Base-by-base conservation (phyloP, 73 alveolate species). In the Blepharisma japonicum region DNA sequence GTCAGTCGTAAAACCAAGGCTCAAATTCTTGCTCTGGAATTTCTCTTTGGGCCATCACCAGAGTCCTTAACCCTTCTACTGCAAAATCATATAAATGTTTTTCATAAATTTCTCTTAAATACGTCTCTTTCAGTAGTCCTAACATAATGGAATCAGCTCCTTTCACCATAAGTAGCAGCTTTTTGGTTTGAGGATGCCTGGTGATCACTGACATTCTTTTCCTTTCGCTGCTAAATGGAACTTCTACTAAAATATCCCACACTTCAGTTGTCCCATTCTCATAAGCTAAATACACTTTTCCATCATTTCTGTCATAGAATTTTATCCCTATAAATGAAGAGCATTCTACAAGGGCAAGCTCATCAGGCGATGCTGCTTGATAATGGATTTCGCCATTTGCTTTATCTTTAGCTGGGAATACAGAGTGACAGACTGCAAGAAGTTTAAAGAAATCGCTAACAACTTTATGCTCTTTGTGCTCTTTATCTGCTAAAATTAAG, bases 361-460 rank as follows among this genome's bases (percentile, higher is more conserved):
- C 98, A 68, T 93, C 97, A 55, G 99, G 97, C 38, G 91, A 82
- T 70, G 95, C 84, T 0, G 98, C 98, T 79, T 93, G 91, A 77
- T 80, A 79, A 76, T 56, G 72, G 47, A 79, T 71, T 66, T 71
- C 93, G 23, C 77, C 82, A 49, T 46, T 48, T 38, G 56, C 78
- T 81, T 56, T 77, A 47, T 81, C 86, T n/a, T 55, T 61, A 68
- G 71, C 61, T 6, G 89, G 94, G 76, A 84, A 76, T 71, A 92
- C 97, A 21, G 96, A 87, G 84, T 94, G 97, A 55, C 98, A 94
- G 55, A 83, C 89, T 20, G 97, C 94, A 79, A 92, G 56, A 42
- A 90, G 55, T 32, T 77, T 71, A 78, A 90, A 92, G 86, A 90
- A 90, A 46, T 51, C 55, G 14, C 77, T 71, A 5, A 81, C 45